phyloP scores from a whole-genome alignment of 2,329 filamentous ascomycete genomes.

The Hypoxylon sp. region DNA sequence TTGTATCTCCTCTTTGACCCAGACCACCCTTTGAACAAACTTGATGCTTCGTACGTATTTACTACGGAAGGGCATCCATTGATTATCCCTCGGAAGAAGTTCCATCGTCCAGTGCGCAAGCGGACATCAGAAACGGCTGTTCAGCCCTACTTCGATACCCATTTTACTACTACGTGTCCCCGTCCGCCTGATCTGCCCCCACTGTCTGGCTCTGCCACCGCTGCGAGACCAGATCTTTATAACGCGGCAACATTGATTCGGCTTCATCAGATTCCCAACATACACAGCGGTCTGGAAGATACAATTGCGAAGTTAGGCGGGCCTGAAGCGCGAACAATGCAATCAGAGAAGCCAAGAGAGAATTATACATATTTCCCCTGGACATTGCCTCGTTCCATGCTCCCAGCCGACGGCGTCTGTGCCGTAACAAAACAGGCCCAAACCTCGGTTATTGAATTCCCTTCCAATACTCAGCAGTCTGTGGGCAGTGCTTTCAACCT shows the following conservation, averaged over 20 bases:
- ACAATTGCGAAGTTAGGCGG: constrained; percentile 33
- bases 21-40: constrained; percentile 86
- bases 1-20: constrained; percentile 91
- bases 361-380: constrained; percentile 94
- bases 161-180: constrained; percentile 76
- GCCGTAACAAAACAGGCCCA: constrained; percentile 78
- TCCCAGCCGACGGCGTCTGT: constrained; percentile 85
- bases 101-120: constrained; percentile 47
- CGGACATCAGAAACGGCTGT: constrained; percentile 47
- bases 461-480: constrained; percentile 62
- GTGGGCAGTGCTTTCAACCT: constrained; percentile 62
- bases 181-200: constrained; percentile 70
- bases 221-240: constrained; percentile 85
- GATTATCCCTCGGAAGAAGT: constrained; percentile 76
- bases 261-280: constrained; percentile 81
- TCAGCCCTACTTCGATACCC: constrained; percentile 60
- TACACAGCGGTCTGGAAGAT: constrained; percentile 62
- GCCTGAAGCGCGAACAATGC: constrained; percentile 27
- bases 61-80: constrained; percentile 96
- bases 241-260: constrained; percentile 89
- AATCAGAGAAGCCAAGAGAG: constrained; percentile 65
- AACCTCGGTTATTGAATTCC: constrained; percentile 78
- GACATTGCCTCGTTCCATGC: constrained; percentile 84
- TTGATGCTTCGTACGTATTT: constrained; percentile 92
- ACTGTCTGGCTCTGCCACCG: constrained; percentile 83